Evolutionary conservation across 2,329 filamentous ascomycete genomes (phyloP).

Genomic region (Hymenoscyphus albidus): DNA sequence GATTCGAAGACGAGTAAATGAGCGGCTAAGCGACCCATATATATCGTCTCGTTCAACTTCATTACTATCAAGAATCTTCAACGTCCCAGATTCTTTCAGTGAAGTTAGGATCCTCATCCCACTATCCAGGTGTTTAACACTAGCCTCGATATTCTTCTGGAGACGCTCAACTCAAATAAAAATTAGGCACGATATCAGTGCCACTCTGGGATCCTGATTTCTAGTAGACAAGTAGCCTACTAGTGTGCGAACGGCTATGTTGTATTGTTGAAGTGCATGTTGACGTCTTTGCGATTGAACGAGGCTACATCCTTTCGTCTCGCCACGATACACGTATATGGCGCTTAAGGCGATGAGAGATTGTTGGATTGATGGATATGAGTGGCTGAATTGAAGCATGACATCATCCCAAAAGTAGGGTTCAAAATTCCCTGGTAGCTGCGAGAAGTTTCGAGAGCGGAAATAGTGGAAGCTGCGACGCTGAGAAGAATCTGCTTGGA

Average conservation of each 20-base stretch:
- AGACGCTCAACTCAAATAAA: conserved; percentile 23
- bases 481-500: conserved; percentile 12
- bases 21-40: conserved; percentile 7
- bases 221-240: conserved; percentile 10
- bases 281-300: conserved; percentile 31
- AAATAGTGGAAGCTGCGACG: conserved; percentile 27
- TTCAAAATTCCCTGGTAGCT: conserved; percentile 24
- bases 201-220: conserved; percentile 10
- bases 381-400: conserved; percentile 18
- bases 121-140: conserved; percentile 16
- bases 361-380: conserved; percentile 12
- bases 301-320: neutral
- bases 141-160: conserved; percentile 13
- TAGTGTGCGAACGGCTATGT: conserved; percentile 13
- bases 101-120: conserved; percentile 14
- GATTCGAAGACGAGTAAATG: conserved; percentile 10
- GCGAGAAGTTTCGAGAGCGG: conserved; percentile 13
- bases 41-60: conserved; percentile 6
- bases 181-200: conserved; percentile 17
- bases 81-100: neutral
- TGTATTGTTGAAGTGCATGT: conserved; percentile 16
- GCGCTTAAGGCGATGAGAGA: conserved; percentile 16
- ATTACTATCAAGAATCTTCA: neutral
- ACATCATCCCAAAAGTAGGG: conserved; percentile 18
- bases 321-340: conserved; percentile 14